A percentile compares a stretch with the other conserved stretches of the same genome.
These are phyloP conservation scores for Kazachstania sp. DNA, from an alignment of 1,139 yeast genomes.

Conservation along the genomic window DNA sequence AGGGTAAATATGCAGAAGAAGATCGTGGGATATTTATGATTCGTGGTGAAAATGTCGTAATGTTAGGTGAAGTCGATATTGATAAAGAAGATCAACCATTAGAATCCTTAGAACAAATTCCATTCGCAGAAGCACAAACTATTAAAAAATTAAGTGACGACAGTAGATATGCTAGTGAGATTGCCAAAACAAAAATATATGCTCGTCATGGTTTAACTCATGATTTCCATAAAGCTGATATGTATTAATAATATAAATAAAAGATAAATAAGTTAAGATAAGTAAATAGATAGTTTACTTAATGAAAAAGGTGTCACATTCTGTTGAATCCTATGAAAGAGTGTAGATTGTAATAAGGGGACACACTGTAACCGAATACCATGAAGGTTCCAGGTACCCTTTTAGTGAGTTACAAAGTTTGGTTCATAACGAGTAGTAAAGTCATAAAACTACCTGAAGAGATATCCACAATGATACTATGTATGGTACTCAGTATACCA, in stretches of 20 bases:
- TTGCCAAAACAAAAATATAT: constrained; percentile 41
- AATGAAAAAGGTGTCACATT: too few species aligned
- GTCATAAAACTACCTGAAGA: too few species aligned
- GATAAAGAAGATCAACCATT: constrained; percentile 75
- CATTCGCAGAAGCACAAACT: constrained; percentile 52
- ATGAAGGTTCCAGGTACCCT: too few species aligned
- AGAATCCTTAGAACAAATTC: constrained; percentile 46
- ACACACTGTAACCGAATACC: too few species aligned
- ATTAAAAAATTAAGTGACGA: constrained; percentile 37
- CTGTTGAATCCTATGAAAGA: too few species aligned
- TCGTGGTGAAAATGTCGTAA: constrained; percentile 95
- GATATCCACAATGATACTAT: too few species aligned
- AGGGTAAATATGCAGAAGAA: constrained; percentile 53
- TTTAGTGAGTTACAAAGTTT: too few species aligned
- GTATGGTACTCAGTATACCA: too few species aligned
- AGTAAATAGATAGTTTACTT: not conserved
- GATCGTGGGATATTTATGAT: constrained; percentile 77
- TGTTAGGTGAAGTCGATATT: constrained; percentile 89
- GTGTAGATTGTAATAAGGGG: too few species aligned
- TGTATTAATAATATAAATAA: constrained; percentile 33
- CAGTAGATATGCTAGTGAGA: constrained; percentile 37
- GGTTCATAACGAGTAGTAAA: too few species aligned
- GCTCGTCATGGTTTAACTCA: constrained; percentile 46
- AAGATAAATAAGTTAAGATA: not conserved
- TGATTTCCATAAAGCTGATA: constrained; percentile 46